Evolutionary conservation across 2,329 filamentous ascomycete genomes (phyloP).

Genomic region (Graphilbum fragrans): DNA sequence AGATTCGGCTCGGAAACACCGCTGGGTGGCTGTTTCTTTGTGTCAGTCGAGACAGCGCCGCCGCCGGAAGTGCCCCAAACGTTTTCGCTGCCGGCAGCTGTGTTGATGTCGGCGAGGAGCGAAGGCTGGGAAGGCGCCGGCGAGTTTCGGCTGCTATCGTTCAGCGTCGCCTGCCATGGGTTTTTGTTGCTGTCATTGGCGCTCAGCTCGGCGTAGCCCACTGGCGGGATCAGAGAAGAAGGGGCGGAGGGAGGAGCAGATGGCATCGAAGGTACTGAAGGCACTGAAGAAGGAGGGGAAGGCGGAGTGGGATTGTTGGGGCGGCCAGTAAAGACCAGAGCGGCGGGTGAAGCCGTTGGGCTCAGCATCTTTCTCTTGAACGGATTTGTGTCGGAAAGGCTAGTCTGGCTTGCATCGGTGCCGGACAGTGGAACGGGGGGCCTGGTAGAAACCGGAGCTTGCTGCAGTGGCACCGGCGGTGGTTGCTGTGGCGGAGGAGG

Average conservation of each 20-base stretch:
- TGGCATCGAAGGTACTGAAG: background rate
- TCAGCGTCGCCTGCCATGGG: conserved; percentile 28
- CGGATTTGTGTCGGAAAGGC: conserved; percentile 41
- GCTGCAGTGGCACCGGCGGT: too few species aligned
- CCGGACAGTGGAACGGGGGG: too few species aligned
- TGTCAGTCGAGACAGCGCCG: conserved; percentile 1
- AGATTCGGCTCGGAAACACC: conserved; percentile 15
- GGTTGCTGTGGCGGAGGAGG: too few species aligned
- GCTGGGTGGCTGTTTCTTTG: too few species aligned
- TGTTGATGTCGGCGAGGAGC: conserved; percentile 13
- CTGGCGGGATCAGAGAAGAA: conserved; percentile 9
- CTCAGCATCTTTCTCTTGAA: conserved; percentile 35
- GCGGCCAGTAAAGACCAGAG: too few species aligned
- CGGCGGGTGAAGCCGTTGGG: too few species aligned
- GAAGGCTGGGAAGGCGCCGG: conserved; percentile 10
- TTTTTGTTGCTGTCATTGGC: conserved; percentile 30
- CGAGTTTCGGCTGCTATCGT: conserved; percentile 15
- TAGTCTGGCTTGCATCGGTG: too few species aligned
- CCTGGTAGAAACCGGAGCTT: too few species aligned
- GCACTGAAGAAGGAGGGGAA: too few species aligned
- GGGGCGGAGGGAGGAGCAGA: background rate
- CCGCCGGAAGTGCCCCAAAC: conserved; percentile 24
- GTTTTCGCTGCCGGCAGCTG: conserved; percentile 19
- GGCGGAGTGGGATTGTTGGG: too few species aligned
- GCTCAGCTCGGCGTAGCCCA: conserved; percentile 27